Conservation (phyloP, 108 stramenopile genomes). For the Nannochloropsis salina region DNA sequence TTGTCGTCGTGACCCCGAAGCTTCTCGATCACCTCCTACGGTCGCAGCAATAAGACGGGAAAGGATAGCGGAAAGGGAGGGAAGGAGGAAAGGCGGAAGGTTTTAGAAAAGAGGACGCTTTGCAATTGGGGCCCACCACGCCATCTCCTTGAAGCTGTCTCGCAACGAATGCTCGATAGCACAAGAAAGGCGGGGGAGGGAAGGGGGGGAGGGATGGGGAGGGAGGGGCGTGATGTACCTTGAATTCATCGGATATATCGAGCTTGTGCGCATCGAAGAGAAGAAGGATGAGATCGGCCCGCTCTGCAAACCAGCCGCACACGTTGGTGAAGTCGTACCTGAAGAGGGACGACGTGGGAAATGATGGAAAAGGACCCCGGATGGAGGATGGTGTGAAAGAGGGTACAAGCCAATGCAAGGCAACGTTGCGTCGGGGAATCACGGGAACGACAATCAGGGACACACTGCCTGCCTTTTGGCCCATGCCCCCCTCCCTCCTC, state of each 20-base stretch:
- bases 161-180: background rate
- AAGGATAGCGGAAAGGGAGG: background rate
- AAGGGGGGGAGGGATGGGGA: background rate
- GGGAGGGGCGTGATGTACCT: slow-evolving; percentile 19
- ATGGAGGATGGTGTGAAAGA: background rate
- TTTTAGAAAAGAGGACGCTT: background rate
- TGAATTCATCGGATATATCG: slow-evolving; percentile 75
- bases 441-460: background rate
- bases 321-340: slow-evolving; percentile 90
- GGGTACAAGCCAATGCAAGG: background rate
- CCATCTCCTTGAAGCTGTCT: no score
- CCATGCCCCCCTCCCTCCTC: background rate
- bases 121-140: no score
- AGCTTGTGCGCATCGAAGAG: slow-evolving; percentile 89
- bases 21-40: slow-evolving; percentile 60
- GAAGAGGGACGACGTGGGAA: slow-evolving; percentile 20
- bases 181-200: background rate
- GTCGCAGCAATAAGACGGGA: no score
- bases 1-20: slow-evolving; percentile 67
- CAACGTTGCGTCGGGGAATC: no score
- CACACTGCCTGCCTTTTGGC: background rate
- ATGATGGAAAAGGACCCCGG: background rate
- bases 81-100: background rate
- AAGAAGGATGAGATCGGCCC: slow-evolving; percentile 91
- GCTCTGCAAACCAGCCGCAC: slow-evolving; percentile 96